Conservation (phyloP, 78 protist genomes). For the slime mould (Dictyostelium discoideum) region DNA sequence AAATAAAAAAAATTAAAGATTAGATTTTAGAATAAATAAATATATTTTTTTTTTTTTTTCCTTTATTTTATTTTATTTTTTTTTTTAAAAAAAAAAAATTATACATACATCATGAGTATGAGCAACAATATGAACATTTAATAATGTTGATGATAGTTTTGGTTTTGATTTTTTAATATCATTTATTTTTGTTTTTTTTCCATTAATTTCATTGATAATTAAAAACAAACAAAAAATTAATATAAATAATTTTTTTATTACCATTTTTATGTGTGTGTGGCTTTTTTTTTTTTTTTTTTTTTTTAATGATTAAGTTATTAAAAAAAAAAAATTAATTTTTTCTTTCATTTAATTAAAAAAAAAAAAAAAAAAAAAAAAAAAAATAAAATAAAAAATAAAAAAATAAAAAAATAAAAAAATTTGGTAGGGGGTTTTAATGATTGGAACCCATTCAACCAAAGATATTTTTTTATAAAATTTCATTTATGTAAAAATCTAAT, state of each 20-base stretch:
- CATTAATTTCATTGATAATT: neutral
- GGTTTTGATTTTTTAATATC: neutral
- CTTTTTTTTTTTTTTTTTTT: neutral
- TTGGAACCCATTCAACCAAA: neutral
- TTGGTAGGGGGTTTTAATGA: neutral
- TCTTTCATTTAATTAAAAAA: neutral
- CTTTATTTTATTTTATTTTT: neutral
- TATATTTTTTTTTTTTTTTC: neutral
- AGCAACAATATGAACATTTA: slow-evolving; percentile 79
- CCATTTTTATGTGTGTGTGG: neutral
- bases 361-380: neutral
- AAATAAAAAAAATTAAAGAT: neutral
- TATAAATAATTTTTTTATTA: neutral
- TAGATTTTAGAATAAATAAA: neutral
- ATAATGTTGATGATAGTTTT: neutral
- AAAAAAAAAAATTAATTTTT: neutral
- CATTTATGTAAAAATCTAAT: neutral
- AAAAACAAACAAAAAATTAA: neutral
- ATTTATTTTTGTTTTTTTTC: neutral
- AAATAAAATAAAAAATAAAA: neutral
- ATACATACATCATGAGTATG: slow-evolving; percentile 82
- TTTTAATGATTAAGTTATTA: neutral
- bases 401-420: neutral
- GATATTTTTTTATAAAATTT: too few species aligned
- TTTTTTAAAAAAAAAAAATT: too few species aligned